Base-by-base conservation (phyloP, 1,284 basidiomycete species). In the Rhodotorula sp. region DNA sequence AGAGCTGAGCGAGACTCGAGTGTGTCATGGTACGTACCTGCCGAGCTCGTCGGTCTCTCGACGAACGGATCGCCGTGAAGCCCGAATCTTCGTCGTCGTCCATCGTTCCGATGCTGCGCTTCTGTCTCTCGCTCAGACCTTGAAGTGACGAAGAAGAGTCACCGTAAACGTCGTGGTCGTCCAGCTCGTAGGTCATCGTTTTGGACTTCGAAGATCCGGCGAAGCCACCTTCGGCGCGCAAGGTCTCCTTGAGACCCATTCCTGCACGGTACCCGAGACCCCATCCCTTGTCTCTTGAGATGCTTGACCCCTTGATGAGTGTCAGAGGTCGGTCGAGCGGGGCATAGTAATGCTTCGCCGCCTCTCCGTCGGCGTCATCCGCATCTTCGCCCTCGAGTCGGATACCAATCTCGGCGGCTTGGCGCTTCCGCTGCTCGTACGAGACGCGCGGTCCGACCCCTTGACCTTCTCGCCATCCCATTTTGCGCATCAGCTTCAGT, bases 381-480 rank as follows among this genome's bases (percentile, higher is more conserved):
- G 71, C 77, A 3, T 76, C 77, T 0, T 73, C 77, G 3, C 71
- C 71, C 12, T 71, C 72, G 1, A 78, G 61, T 48, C 54, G 58
- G 26, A 78, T 3, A 49, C 78, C 68, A 60, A 62, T 66, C 67
- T 75, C 79, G 62, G 12, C 38, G 28, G 78, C 78, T 49, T 94
- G 91, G 23, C 87, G 83, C 74, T 86, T 87, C 52, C 90, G 86
- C 78, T 91, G 88, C 52, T 87, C 85, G 67, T 90, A 86, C 2
- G 92, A 88, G n/a, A 98, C 84, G 12, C 94, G 87, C 2, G 94
- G 93, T 0, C 95, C 95, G 38, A 98, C 87, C 7, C 94, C 95
- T 80, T 97, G 93, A 0, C 95, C 95, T 0, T 88, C 82, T 67
- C 89, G 86, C 95, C 95, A 98, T 0, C 95, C 95, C 88, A 98